Conservation (phyloP, 768 basidiomycete genomes). For the Agrocybe pediades region DNA sequence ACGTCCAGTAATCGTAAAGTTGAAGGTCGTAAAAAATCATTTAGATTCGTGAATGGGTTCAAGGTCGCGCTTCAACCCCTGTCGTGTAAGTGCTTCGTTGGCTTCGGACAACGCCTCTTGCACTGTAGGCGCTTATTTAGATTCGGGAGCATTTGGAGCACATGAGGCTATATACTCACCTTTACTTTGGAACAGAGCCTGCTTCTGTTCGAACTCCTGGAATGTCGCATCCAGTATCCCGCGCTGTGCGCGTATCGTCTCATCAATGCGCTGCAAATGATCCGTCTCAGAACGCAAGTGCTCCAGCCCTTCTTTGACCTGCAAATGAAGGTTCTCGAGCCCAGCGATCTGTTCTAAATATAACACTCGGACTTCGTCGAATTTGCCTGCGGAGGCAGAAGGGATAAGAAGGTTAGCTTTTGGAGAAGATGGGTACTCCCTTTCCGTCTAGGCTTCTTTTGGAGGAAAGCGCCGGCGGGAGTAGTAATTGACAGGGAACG, state of each 20-base stretch:
- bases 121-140: slow-evolving; percentile 25
- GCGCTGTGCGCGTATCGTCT: slow-evolving; percentile 41
- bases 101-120: slow-evolving; percentile 44
- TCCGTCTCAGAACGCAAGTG: slow-evolving; percentile 45
- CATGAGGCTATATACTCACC: slow-evolving; percentile 27
- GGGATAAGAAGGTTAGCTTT: background rate
- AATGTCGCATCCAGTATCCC: slow-evolving; percentile 40
- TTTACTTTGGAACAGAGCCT: slow-evolving; percentile 42
- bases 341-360: slow-evolving; percentile 67
- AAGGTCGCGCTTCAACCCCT: slow-evolving; percentile 26
- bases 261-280: slow-evolving; percentile 43
- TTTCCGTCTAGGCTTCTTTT: no score
- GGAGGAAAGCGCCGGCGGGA: background rate
- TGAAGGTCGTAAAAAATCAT: slow-evolving; percentile 3
- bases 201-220: slow-evolving; percentile 43
- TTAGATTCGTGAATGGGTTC: slow-evolving; percentile 25
- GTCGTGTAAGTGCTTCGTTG: slow-evolving; percentile 35
- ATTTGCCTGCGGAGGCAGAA: slow-evolving; percentile 48
- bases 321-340: slow-evolving; percentile 55
- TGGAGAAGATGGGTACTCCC: background rate
- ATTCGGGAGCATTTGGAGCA: background rate
- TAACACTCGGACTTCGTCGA: slow-evolving; percentile 54
- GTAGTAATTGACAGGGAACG: background rate
- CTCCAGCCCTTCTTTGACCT: slow-evolving; percentile 48
- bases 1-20: background rate